Evolutionary conservation across 78 protist species (phyloP), one percentile per base, ranked within the genome.

Genomic region (Dictyostelium intermedium): DNA sequence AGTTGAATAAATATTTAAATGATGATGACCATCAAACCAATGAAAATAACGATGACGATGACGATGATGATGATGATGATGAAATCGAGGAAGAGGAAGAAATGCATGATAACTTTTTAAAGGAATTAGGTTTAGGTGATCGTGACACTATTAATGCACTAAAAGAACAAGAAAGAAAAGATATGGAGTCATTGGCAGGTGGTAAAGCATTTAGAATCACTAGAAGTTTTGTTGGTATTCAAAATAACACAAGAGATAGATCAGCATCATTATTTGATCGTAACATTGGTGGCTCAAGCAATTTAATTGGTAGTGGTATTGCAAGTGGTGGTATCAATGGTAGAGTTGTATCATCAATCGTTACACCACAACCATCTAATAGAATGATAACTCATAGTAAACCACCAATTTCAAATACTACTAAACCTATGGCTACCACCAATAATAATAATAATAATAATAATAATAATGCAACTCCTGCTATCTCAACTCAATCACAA

Each of bases 51-150:
- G 34, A 70, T 18, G 74, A 27, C 2, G 34, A 70, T 18, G 74
- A 27, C 0, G 87, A 89, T 3, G 94, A 80, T 18, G 25, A 39
- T 1, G 87, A 80, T 70, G 94, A 89, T 30, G 85, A 78, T 9
- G 56, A 81, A 25, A 85, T 69, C 35, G 94, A 89, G 34, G 94
- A 81, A n/a, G 87, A 66, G 9, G 94, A 89, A 47, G 94, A 89
- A 35, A 63, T 89, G 87, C 94, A 89, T 60, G 94, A 79, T 6
- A 70, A 89, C 83, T 89, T 89, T 74, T 50, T 89, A 23, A 78
- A 80, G 20, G 94, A 89, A 30, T 5, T 89, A 20, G 93, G 93
- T 32, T 35, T 89, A 34, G 78, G 82, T 32, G 41, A 69, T 50
- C 60, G 70, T 20, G 84, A 56, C 0, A 18, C 61, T 10, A 73